Evolutionary conservation across 2,329 filamentous ascomycete genomes (phyloP).

Genomic region (Diaporthe amygdali): DNA sequence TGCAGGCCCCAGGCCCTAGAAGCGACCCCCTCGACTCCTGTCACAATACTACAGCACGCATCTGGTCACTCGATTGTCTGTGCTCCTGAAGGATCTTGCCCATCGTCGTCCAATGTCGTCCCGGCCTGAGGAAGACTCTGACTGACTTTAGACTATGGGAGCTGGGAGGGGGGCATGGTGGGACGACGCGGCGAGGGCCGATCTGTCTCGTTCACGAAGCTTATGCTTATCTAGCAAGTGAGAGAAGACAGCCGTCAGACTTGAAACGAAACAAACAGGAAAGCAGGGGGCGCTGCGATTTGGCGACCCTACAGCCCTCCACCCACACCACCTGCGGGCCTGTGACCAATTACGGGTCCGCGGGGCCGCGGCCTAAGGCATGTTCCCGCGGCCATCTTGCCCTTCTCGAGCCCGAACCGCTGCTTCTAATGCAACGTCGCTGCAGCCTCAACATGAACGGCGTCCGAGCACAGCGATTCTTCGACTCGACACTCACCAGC

Average conservation of each 20-base stretch:
- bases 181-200: background rate
- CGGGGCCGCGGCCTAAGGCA: background rate
- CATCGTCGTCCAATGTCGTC: constrained; percentile 9
- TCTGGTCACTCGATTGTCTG: background rate
- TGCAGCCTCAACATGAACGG: background rate
- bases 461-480: background rate
- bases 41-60: background rate
- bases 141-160: background rate
- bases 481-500: background rate
- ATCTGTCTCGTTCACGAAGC: background rate
- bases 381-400: background rate
- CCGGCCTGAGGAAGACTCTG: background rate
- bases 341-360: background rate
- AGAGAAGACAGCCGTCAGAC: background rate
- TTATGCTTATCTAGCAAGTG: background rate
- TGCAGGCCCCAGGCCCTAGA: constrained; percentile 9
- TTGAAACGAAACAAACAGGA: constrained; percentile 8
- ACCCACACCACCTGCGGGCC: background rate
- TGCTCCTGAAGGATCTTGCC: constrained; percentile 2
- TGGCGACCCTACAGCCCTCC: background rate
- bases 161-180: background rate
- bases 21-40: constrained; percentile 4
- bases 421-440: background rate
- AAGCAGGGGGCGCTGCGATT: background rate
- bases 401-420: background rate